Base-by-base conservation (phyloP, 352 stramenopile genomes). In the Phytophthora colocasiae region DNA sequence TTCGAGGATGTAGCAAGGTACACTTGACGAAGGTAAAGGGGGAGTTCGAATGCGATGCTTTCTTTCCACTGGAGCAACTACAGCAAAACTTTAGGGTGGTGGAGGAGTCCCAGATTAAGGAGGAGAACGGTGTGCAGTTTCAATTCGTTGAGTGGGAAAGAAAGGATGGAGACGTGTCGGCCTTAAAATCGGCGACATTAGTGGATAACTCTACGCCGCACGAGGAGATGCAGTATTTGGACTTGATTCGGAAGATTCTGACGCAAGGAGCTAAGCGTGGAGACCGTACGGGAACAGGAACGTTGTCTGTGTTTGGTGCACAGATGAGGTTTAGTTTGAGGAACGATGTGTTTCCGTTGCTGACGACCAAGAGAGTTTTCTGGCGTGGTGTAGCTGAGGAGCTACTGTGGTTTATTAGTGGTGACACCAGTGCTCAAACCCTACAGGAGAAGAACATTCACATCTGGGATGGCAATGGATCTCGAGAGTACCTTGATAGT, bases 381-480 rank as follows among this genome's bases (percentile, higher is more conserved):
- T 99, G 97, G 97, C 85, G 98, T 36, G 98, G 98, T 48, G 97
- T 99, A 31, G 98, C 97, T 0, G 98, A 99, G 78, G 98, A 99
- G 77, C 78, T 99, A 34, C 78, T 99, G 39, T 99, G 98, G 98
- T 99, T 99, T 76, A 94, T 99, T 67, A 89, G 84, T 46, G 98
- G 98, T n/a, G 92, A 96, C 64, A 99, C 97, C 19, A 98, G 97
- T 71, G 96, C 96, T 4, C 98, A 99, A 72, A 92, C 97, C 44
- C 78, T 99, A 6, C 82, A 96, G 73, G 92, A 98, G 57, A 99
- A 99, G 80, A 83, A 98, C 62, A 98, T 99, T 74, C 97, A 99
- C 69, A 99, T 99, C 68, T 99, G 98, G 98, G 98, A 99, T 77
- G 97, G 98, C 38, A 99, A 99, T 81, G 97, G 95, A 32, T 99